Conservation (phyloP, 169 alveolate genomes). For the Eimeria acervulina region DNA sequence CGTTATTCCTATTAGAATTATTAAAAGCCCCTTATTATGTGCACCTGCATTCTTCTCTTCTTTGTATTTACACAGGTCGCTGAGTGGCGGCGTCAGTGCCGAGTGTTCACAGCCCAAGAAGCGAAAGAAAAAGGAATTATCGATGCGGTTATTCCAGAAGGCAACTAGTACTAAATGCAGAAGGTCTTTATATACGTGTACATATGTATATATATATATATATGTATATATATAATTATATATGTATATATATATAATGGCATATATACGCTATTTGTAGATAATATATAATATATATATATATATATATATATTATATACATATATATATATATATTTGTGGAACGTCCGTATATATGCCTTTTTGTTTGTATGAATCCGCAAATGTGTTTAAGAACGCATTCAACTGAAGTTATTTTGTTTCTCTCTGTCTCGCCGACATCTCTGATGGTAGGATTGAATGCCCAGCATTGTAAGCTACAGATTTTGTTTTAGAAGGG, state of each 20-base stretch:
- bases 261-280: background rate
- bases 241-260: background rate
- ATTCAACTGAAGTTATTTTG: background rate
- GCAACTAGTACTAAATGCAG: background rate
- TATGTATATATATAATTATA: too few species aligned
- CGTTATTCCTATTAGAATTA: too few species aligned
- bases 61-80: background rate
- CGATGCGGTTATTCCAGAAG: background rate
- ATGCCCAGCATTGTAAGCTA: background rate
- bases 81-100: background rate
- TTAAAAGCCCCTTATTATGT: too few species aligned
- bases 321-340: background rate
- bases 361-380: background rate
- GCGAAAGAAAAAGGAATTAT: background rate
- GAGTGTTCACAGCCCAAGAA: constrained; percentile 44
- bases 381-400: background rate
- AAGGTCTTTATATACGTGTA: too few species aligned
- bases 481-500: too few species aligned
- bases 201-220: too few species aligned
- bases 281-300: background rate
- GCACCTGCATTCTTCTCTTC: too few species aligned
- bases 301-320: background rate
- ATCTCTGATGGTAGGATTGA: background rate
- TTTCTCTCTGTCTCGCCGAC: background rate
- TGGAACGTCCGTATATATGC: too few species aligned